phyloP scores from a whole-genome alignment of 1,284 basidiomycete species.

The Cryptococcus sp. region DNA sequence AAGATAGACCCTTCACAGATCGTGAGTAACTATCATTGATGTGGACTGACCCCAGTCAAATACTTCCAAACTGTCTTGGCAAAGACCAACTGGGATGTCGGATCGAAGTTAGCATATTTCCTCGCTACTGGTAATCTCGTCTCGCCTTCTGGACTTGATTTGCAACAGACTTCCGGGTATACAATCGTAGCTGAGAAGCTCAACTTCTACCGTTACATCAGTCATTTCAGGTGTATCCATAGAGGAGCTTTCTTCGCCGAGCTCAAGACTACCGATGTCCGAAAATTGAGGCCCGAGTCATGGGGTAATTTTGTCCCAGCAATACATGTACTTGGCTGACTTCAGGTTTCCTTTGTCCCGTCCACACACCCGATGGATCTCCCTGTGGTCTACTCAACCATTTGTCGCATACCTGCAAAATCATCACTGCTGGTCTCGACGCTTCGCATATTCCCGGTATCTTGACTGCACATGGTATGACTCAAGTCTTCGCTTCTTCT shows the following conservation, averaged over 20 bases:
- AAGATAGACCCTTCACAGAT: conserved; percentile 77
- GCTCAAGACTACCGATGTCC: conserved; percentile 95
- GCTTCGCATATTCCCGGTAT: conserved; percentile 76
- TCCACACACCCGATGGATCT: conserved; percentile 97
- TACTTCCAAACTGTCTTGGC: conserved; percentile 76
- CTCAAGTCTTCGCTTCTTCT: conserved; percentile 70
- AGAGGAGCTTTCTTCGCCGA: conserved; percentile 99
- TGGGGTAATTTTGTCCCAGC: conserved; percentile 63
- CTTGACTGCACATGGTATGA: conserved; percentile 89
- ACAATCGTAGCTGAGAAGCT: conserved; percentile 99
- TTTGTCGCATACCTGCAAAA: conserved; percentile 87
- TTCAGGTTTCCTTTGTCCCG: conserved; percentile 91
- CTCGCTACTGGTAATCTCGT: conserved; percentile 95
- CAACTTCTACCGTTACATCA: conserved; percentile 97
- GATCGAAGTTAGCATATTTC: conserved; percentile 86
- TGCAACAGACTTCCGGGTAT: conserved; percentile 96
- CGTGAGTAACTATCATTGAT: conserved; percentile 52
- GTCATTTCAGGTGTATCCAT: conserved; percentile 97
- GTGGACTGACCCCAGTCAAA: conserved; percentile 53
- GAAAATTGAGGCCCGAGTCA: conserved; percentile 94
- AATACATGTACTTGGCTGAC: conserved; percentile 3
- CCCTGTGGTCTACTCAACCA: conserved; percentile 98
- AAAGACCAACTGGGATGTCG: conserved; percentile 87
- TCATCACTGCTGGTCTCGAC: conserved; percentile 73
- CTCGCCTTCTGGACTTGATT: conserved; percentile 90